Percentiles rank a stretch among this genome's conserved stretches.
These are phyloP conservation scores for Microcyclospora pomicola DNA, from an alignment of 2,329 filamentous ascomycete genomes.

Conservation along the genomic window DNA sequence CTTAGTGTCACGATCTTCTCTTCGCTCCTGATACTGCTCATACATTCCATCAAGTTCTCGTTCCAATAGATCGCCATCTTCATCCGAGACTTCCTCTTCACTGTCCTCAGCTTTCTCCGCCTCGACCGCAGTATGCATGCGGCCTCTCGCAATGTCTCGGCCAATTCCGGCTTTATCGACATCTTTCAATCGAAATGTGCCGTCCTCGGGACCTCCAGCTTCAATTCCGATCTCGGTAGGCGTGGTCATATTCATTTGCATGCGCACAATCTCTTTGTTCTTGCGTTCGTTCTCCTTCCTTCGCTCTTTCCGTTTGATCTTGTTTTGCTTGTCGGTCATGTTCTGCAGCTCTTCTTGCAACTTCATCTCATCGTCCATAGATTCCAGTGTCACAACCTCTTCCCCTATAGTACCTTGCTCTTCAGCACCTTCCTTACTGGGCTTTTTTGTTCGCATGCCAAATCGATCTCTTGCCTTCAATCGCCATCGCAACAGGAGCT, in stretches of 20 bases:
- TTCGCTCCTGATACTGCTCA: constrained; percentile 66
- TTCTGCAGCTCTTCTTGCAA: constrained; percentile 78
- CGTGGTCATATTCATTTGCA: constrained; percentile 95
- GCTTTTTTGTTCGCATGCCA: constrained; percentile 67
- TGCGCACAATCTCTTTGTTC: constrained; percentile 82
- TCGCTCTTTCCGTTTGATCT: constrained; percentile 69
- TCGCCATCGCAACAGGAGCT: constrained; percentile 76
- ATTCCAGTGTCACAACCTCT: constrained; percentile 65
- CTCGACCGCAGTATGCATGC: constrained; percentile 57
- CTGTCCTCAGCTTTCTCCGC: constrained; percentile 27
- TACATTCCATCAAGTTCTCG: constrained; percentile 79
- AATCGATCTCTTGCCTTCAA: constrained; percentile 82
- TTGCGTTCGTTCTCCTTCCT: constrained; percentile 86
- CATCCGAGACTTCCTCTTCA: constrained; percentile 45
- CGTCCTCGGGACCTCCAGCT: constrained; percentile 46
- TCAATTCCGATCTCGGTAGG: constrained; percentile 90
- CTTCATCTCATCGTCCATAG: constrained; percentile 88
- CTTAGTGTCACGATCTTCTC: constrained; percentile 70
- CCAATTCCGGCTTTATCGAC: constrained; percentile 63
- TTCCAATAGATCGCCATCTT: constrained; percentile 69
- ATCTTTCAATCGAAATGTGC: constrained; percentile 75
- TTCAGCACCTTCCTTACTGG: constrained; percentile 25
- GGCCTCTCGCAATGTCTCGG: constrained; percentile 54
- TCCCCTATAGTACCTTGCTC: constrained; percentile 30
- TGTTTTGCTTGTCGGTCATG: constrained; percentile 63